Base-by-base conservation (phyloP, 2,329 filamentous ascomycete species). In the Cladosporium sp. region DNA sequence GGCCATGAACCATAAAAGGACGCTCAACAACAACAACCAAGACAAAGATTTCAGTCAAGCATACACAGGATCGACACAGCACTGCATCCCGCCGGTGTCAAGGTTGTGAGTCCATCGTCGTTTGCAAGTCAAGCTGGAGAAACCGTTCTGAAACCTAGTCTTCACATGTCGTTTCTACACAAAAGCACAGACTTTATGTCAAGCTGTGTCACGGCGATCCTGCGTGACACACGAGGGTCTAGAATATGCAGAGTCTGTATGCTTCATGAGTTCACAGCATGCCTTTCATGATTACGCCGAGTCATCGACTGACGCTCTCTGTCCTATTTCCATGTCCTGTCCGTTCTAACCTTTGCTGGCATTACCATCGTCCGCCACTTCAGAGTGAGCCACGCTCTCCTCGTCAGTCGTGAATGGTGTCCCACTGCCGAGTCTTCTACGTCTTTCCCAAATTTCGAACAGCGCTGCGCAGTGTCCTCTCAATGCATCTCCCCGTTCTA, bases 21-120 rank as follows among this genome's bases (percentile, higher is more conserved):
- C 36, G 36, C 44, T 59, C 58, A 59, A 59, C 58, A 59, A 59
- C 58, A 59, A 59, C 58, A 47, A 59, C 28, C 36, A 59, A 59
- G 58, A 32, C 24, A 15, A 59, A 11, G 38, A 47, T 59, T 30
- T 30, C 38, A 47, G 38, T 47, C 28, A 59, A 47, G 58, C 18
- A 59, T 59, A 59, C 58, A 30, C 55, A 59, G 38, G 38, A 47
- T 59, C 58, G 38, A 49, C 58, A 32, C 58, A 28, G 58, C 36
- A 59, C 38, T 47, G 38, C 58, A 24, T 47, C 34, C 26, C 38
- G 44, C 58, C 38, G 58, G 44, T 59, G 21, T 38, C 58, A 59
- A 32, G 36, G 38, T 47, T 59, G 30, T n/a, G 38, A 24, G 58
- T 59, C 58, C 38, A 47, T 15, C 38, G 44, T 59, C 38, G 21